Evolutionary conservation across 192 early-diverging fungal species (phyloP), one percentile per base, ranked within the genome.

Genomic region (Linderina pennispora): DNA sequence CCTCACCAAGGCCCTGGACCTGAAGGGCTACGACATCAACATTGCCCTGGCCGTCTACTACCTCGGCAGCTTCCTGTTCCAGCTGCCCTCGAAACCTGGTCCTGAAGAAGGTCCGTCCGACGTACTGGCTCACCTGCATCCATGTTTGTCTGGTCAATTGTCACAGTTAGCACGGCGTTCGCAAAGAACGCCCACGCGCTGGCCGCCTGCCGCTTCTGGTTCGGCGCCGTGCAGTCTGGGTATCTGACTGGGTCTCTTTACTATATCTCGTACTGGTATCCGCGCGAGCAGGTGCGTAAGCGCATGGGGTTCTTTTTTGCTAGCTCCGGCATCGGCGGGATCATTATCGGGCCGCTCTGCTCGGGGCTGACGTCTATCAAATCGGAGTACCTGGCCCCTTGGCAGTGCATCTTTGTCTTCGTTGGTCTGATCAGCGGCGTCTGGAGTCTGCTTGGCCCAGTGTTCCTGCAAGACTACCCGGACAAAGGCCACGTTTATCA

Each of bases 231-330:
- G 36, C 62, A 73, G 44, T 45, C 69, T 7, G 69, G 69, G 15
- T 65, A 73, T 22, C 22, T 56, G 36, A 62, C 69, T 3, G 69
- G 69, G 45, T 53, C 50, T 22, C 36, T 73, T 32, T 73, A 73
- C 44, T 73, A 62, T 31, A 65, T 73, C 17, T 73, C 62, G 16
- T 65, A 53, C 40, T 73, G 69, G 62, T 73, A 73, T 36, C 69
- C 62, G 20, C 49, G 58, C 1, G 36, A 50, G 11, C 35, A 50
- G 31, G 62, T 73, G 37, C 53, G 58, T 15, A 62, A 43, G 22
- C 55, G 57, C 20, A 63, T 60, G 40, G 69, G 69, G 15, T 61
- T 60, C 36, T 73, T 73, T 36, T 73, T 58, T 48, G 53, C 62
- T 0, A 65, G 62, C 43, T 43, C 69, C 0, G 69, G 62, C 2